Evolutionary conservation across 2,329 filamentous ascomycete genomes (phyloP).

Genomic region (Claviceps citrina): DNA sequence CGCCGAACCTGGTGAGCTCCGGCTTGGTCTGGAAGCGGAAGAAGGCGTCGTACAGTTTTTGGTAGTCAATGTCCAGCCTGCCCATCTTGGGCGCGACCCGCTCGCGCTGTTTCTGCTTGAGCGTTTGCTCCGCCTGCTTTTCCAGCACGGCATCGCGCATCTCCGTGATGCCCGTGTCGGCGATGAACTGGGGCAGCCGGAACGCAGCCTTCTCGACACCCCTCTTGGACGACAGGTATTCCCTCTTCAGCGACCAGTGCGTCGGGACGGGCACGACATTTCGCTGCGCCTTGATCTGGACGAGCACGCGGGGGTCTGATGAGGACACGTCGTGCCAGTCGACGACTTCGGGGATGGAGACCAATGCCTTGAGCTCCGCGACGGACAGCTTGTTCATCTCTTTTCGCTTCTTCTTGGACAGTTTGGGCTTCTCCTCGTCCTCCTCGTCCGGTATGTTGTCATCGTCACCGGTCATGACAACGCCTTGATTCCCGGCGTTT

Average conservation of each 20-base stretch:
- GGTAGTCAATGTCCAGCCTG: conserved; percentile 94
- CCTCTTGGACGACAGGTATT: conserved; percentile 92
- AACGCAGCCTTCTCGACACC: conserved; percentile 94
- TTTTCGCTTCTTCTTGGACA: conserved; percentile 94
- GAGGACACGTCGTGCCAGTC: conserved; percentile 96
- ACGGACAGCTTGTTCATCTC: conserved; percentile 83
- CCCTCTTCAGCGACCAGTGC: conserved; percentile 92
- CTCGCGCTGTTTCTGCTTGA: conserved; percentile 93
- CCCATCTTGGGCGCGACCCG: conserved; percentile 92
- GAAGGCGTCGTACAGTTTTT: conserved; percentile 95
- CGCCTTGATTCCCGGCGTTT: conserved; percentile 60
- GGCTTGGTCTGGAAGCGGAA: conserved; percentile 97
- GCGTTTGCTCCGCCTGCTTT: conserved; percentile 78
- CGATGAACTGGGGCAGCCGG: conserved; percentile 85
- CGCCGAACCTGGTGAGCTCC: conserved; percentile 80
- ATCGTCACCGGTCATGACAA: conserved; percentile 70
- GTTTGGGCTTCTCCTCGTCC: conserved; percentile 47
- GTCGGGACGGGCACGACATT: conserved; percentile 89
- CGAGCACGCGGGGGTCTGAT: conserved; percentile 71
- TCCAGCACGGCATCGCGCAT: conserved; percentile 95
- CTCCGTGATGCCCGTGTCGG: conserved; percentile 91
- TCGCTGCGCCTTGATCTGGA: conserved; percentile 86
- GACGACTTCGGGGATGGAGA: conserved; percentile 81
- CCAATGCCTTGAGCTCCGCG: conserved; percentile 84
- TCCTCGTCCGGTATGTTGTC: conserved; percentile 79